These are phyloP conservation scores for Candida germanica DNA, from an alignment of 805 yeast species.

Conservation along the genomic window DNA sequence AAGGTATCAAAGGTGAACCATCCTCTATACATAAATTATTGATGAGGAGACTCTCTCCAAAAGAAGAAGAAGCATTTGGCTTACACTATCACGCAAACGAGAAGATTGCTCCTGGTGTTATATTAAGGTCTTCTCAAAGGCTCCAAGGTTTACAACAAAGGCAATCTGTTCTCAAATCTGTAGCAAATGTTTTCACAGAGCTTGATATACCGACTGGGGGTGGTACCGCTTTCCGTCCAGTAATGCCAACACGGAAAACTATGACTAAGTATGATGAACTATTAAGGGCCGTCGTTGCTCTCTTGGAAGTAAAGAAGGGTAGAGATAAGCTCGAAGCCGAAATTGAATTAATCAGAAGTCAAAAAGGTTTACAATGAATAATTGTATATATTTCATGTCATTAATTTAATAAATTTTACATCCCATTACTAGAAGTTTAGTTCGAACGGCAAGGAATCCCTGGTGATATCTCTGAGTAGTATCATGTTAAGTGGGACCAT, in stretches of 20 bases:
- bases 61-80: slow-evolving; percentile 85
- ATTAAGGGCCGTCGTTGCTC: slow-evolving; percentile 61
- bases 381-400: background rate
- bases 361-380: slow-evolving; percentile 18
- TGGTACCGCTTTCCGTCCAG: slow-evolving; percentile 61
- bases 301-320: slow-evolving; percentile 82
- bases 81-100: slow-evolving; percentile 70
- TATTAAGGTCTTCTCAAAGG: slow-evolving; percentile 63
- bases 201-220: slow-evolving; percentile 65
- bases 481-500: too few relatives aligned
- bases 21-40: slow-evolving; percentile 43
- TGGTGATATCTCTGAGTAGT: too few relatives aligned
- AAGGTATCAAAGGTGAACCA: slow-evolving; percentile 31
- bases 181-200: slow-evolving; percentile 68
- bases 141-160: slow-evolving; percentile 49
- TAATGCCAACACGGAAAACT: slow-evolving; percentile 80
- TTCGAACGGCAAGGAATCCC: too few relatives aligned
- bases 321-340: slow-evolving; percentile 87
- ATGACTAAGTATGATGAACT: slow-evolving; percentile 75
- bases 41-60: slow-evolving; percentile 57
- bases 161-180: slow-evolving; percentile 74
- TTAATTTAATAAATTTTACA: too few relatives aligned
- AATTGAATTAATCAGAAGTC: slow-evolving; percentile 41
- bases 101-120: slow-evolving; percentile 75
- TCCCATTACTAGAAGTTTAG: too few relatives aligned